Conservation (phyloP, 805 yeast genomes). For the Ogataea methylovora region DNA sequence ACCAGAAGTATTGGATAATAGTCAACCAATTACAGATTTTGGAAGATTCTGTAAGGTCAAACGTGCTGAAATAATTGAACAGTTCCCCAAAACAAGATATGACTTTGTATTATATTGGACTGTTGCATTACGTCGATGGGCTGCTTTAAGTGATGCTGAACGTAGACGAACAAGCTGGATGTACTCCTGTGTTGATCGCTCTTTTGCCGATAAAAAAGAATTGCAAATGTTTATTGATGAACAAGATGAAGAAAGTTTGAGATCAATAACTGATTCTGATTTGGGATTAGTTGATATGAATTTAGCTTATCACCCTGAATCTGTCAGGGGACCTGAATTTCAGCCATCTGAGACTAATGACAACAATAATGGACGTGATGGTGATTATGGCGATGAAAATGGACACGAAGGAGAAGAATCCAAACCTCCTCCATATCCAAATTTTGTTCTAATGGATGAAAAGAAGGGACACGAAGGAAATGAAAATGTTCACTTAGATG, state of each 20-base stretch:
- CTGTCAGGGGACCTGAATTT: too few relatives aligned
- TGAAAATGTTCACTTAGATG: neutral
- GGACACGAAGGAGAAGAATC: too few relatives aligned
- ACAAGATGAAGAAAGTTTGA: too few relatives aligned
- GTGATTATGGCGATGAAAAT: too few relatives aligned
- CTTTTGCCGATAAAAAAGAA: slow-evolving; percentile 18
- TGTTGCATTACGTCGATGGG: slow-evolving; percentile 17
- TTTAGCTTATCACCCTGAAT: too few relatives aligned
- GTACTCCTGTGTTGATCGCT: slow-evolving; percentile 4
- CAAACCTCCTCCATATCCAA: too few relatives aligned
- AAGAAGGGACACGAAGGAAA: too few relatives aligned
- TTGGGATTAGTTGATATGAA: too few relatives aligned
- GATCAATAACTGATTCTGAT: too few relatives aligned
- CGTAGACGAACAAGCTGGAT: slow-evolving; percentile 7
- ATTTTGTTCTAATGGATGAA: too few relatives aligned
- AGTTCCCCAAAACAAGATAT: slow-evolving; percentile 12
- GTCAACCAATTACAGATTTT: slow-evolving; percentile 20
- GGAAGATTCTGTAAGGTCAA: slow-evolving; percentile 19
- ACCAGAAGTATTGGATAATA: slow-evolving; percentile 11
- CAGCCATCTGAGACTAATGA: too few relatives aligned
- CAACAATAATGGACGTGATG: too few relatives aligned
- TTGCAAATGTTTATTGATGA: slow-evolving; percentile 9
- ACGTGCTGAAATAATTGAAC: slow-evolving; percentile 10
- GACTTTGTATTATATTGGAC: slow-evolving; percentile 19
- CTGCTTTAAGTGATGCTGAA: slow-evolving; percentile 9